Percentiles rank a stretch among this genome's conserved stretches.
Conservation (phyloP, 345 rosid genomes). For the Iberis pinnata region DNA sequence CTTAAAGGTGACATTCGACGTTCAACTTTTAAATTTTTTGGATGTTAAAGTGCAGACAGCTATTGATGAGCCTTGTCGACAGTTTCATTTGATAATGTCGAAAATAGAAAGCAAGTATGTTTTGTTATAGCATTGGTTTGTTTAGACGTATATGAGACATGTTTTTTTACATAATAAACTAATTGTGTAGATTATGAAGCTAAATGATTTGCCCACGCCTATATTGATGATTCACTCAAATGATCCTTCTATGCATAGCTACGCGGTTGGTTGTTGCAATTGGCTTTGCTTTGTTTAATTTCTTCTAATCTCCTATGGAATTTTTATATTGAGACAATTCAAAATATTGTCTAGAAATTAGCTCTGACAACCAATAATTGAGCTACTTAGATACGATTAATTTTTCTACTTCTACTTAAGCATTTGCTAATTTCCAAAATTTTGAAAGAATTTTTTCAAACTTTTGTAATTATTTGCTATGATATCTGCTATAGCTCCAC, state of each 20-base stretch:
- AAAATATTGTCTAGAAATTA: slow-evolving; percentile 66
- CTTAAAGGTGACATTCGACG: slow-evolving; percentile 71
- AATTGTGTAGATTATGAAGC: slow-evolving; percentile 56
- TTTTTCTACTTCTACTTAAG: neutral
- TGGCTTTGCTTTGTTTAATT: neutral
- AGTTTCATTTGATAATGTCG: slow-evolving; percentile 67
- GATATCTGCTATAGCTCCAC: slow-evolving; percentile 44
- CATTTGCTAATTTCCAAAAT: neutral
- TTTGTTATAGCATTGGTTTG: neutral
- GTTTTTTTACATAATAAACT: slow-evolving; percentile 13
- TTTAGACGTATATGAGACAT: neutral
- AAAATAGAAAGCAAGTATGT: slow-evolving; percentile 56
- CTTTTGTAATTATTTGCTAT: slow-evolving; percentile 8
- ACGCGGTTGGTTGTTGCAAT: slow-evolving; percentile 46
- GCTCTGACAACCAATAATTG: slow-evolving; percentile 74
- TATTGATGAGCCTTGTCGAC: slow-evolving; percentile 69
- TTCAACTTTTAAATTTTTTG: slow-evolving; percentile 46
- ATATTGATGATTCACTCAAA: slow-evolving; percentile 59
- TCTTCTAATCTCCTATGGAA: slow-evolving; percentile 1
- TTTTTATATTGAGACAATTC: slow-evolving; percentile 66
- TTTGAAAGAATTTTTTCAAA: neutral
- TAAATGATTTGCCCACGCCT: slow-evolving; percentile 59
- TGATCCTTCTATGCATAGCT: slow-evolving; percentile 54
- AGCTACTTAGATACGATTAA: slow-evolving; percentile 49
- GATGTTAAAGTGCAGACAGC: slow-evolving; percentile 70